phyloP scores from a whole-genome alignment of 306 rosid species.

The Trifolium fragiferum region DNA sequence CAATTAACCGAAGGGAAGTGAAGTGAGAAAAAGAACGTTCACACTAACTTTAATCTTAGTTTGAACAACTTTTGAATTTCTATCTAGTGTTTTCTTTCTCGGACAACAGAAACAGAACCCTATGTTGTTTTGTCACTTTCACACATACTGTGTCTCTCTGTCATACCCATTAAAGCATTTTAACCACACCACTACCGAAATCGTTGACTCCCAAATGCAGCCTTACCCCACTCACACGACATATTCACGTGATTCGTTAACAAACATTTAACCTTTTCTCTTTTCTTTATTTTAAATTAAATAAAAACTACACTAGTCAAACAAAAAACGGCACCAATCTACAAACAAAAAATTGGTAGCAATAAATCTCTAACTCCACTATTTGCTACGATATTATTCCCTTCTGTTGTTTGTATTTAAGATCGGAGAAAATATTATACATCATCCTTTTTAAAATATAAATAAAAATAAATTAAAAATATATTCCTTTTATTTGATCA shows the following conservation, averaged over 20 bases:
- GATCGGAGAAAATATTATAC: too few species aligned
- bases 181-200: conserved; percentile 46
- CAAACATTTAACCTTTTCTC: background rate
- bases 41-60: conserved; percentile 16
- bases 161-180: conserved; percentile 32
- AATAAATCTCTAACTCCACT: too few species aligned
- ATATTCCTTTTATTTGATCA: too few species aligned
- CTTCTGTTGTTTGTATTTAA: too few species aligned
- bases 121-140: conserved; percentile 51
- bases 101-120: conserved; percentile 34
- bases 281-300: background rate
- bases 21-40: conserved; percentile 30
- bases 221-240: conserved; percentile 39
- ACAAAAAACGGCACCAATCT: conserved; percentile 32
- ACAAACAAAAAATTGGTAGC: background rate
- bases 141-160: conserved; percentile 44
- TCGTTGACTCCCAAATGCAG: conserved; percentile 52
- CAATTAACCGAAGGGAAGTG: background rate
- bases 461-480: too few species aligned
- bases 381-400: too few species aligned
- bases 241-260: conserved; percentile 35
- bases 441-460: too few species aligned
- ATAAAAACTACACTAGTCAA: conserved; percentile 10
- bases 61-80: conserved; percentile 33
- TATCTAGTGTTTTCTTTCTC: background rate